Evolutionary conservation across 371 early-diverging fungal species (phyloP).

Genomic region (Zychaea mexicana): DNA sequence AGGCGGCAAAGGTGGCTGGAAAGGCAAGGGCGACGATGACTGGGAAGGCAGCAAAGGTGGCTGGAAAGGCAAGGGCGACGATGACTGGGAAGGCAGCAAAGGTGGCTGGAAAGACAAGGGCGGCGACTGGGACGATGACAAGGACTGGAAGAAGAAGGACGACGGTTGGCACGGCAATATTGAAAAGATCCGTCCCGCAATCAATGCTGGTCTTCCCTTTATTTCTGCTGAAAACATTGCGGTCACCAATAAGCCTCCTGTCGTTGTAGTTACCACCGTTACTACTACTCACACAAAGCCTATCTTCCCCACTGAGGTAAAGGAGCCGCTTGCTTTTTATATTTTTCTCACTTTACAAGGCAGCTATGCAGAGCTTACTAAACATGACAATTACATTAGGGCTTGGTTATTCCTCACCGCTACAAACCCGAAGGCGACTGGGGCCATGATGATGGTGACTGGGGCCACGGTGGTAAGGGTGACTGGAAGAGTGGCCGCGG

Average conservation of each 20-base stretch:
- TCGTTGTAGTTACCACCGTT: slow-evolving; percentile 13
- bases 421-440: not conserved
- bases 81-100: too few species aligned
- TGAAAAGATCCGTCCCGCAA: not conserved
- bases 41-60: not conserved
- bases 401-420: too few species aligned
- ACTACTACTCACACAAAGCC: slow-evolving; percentile 7
- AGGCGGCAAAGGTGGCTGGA: too few species aligned
- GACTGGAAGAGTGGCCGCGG: not conserved
- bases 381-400: too few species aligned
- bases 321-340: too few species aligned
- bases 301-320: slow-evolving; percentile 11
- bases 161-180: slow-evolving; percentile 1
- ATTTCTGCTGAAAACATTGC: slow-evolving; percentile 1
- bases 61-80: too few species aligned
- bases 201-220: not conserved
- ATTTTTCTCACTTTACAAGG: too few species aligned
- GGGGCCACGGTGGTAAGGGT: not conserved
- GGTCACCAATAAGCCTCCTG: slow-evolving; percentile 14
- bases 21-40: not conserved
- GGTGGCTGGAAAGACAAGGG: not conserved
- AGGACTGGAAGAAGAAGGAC: not conserved
- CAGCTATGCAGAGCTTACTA: too few species aligned
- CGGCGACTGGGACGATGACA: not conserved
- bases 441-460: not conserved